Percentiles rank a stretch among this genome's conserved stretches.
Evolutionary conservation across 345 rosid genomes (phyloP).

Genomic region (Citrus maxima): DNA sequence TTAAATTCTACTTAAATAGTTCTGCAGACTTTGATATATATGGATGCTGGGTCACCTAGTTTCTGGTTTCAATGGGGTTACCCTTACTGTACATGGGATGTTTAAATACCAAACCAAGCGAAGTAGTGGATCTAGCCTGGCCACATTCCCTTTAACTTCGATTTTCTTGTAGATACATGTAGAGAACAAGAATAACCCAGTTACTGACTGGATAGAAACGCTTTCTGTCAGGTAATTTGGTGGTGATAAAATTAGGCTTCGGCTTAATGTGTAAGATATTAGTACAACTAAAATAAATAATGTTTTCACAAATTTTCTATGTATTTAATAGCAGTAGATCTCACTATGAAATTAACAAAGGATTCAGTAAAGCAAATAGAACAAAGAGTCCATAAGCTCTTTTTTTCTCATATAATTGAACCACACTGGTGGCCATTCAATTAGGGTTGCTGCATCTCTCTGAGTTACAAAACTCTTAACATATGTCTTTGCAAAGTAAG

Average conservation of each 20-base stretch:
- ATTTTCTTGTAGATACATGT: background rate
- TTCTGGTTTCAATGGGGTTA: background rate
- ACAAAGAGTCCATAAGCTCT: background rate
- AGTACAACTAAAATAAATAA: background rate
- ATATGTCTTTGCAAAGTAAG: background rate
- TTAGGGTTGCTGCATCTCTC: background rate
- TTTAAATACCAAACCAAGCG: background rate
- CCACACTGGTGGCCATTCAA: background rate
- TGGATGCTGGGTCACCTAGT: background rate
- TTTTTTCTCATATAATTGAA: background rate
- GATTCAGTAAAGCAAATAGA: background rate
- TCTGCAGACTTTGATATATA: background rate
- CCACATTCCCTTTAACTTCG: background rate
- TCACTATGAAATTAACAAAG: background rate
- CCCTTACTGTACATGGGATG: background rate
- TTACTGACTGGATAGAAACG: background rate
- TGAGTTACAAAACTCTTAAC: too few species aligned
- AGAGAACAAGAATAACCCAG: background rate
- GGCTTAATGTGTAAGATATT: background rate
- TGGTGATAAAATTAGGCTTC: background rate
- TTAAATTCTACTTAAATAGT: background rate
- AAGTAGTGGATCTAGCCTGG: background rate
- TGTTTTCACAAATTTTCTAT: background rate
- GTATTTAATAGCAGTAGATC: background rate
- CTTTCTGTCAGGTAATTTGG: background rate